Conservation (phyloP, 2,329 filamentous ascomycete species). For the Paramyrothecium roridum region DNA sequence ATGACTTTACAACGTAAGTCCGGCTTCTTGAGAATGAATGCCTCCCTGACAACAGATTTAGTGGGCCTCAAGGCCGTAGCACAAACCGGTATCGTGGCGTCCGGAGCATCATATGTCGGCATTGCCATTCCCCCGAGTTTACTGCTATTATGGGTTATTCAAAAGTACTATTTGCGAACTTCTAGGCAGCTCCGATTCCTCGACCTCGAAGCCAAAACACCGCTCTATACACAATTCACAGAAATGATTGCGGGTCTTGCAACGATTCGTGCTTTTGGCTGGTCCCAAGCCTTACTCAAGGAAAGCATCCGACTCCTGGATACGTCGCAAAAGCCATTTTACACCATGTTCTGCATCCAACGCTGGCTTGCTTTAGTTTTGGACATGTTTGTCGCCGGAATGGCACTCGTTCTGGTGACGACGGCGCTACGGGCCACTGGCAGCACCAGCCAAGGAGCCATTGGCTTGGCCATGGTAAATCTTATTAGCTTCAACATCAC, state of each 20-base stretch:
- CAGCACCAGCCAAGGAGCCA: conserved; percentile 9
- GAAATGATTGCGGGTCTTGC: conserved; percentile 43
- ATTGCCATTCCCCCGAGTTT: conserved; percentile 9
- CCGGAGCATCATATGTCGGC: conserved; percentile 18
- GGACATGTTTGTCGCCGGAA: conserved; percentile 32
- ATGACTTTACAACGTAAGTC: conserved; percentile 11
- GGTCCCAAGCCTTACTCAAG: conserved; percentile 35
- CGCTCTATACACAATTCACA: conserved; percentile 43
- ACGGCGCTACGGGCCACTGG: conserved; percentile 29
- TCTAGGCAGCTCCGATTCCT: conserved; percentile 49
- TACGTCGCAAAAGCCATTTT: conserved; percentile 46
- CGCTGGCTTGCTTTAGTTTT: conserved; percentile 48
- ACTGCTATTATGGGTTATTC: conserved; percentile 11
- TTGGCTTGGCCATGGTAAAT: conserved; percentile 18
- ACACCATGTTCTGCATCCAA: conserved; percentile 47
- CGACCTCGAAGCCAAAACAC: conserved; percentile 47
- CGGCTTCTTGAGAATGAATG: conserved; percentile 10
- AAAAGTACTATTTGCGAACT: conserved; percentile 37
- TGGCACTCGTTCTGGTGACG: conserved; percentile 27
- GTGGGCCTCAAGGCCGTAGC: conserved; percentile 23
- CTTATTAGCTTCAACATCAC: conserved; percentile 33
- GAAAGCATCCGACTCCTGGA: conserved; percentile 40
- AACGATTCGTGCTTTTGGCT: conserved; percentile 47
- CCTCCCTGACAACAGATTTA: conserved; percentile 2
- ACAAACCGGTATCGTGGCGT: conserved; percentile 18